phyloP scores from a whole-genome alignment of 208 protist species.

The Trypanosoma vivax region DNA sequence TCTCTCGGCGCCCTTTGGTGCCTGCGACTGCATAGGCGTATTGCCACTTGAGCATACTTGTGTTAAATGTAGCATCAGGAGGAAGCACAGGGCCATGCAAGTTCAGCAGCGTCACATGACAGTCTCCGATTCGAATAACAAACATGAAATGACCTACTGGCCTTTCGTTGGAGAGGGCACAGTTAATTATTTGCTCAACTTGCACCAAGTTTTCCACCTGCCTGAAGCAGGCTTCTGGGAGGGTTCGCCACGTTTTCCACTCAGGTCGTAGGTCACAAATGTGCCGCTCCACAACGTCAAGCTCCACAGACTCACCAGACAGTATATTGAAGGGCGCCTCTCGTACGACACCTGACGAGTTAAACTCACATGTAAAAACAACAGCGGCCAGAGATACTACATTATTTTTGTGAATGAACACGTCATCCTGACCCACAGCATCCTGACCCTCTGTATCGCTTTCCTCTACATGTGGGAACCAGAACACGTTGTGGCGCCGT shows the following conservation, averaged over 20 bases:
- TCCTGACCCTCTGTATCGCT: slow-evolving; percentile 23
- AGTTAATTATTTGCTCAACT: slow-evolving; percentile 74
- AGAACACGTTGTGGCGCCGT: slow-evolving; percentile 68
- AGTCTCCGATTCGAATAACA: slow-evolving; percentile 81
- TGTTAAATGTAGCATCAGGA: slow-evolving; percentile 63
- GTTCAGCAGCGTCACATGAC: slow-evolving; percentile 70
- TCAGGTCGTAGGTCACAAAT: slow-evolving; percentile 38
- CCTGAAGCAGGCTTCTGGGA: slow-evolving; percentile 62
- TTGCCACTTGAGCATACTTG: slow-evolving; percentile 83
- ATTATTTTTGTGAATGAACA: slow-evolving; percentile 79
- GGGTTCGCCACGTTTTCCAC: slow-evolving; percentile 65
- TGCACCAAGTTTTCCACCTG: slow-evolving; percentile 55
- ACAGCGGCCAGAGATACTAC: slow-evolving; percentile 70
- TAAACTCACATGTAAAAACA: slow-evolving; percentile 75
- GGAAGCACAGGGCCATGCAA: slow-evolving; percentile 65
- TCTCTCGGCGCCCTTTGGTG: slow-evolving; percentile 47
- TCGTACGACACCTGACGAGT: slow-evolving; percentile 31
- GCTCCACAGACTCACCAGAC: slow-evolving; percentile 14
- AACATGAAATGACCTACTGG: slow-evolving; percentile 81
- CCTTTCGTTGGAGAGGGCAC: slow-evolving; percentile 32
- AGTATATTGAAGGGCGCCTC: slow-evolving; percentile 74
- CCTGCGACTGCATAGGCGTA: slow-evolving; percentile 76
- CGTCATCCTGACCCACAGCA: slow-evolving; percentile 20
- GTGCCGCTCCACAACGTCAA: slow-evolving; percentile 38
- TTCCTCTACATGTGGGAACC: slow-evolving; percentile 47